phyloP scores from a whole-genome alignment of 805 yeast species.

The Yarrowia phangngaensis region DNA sequence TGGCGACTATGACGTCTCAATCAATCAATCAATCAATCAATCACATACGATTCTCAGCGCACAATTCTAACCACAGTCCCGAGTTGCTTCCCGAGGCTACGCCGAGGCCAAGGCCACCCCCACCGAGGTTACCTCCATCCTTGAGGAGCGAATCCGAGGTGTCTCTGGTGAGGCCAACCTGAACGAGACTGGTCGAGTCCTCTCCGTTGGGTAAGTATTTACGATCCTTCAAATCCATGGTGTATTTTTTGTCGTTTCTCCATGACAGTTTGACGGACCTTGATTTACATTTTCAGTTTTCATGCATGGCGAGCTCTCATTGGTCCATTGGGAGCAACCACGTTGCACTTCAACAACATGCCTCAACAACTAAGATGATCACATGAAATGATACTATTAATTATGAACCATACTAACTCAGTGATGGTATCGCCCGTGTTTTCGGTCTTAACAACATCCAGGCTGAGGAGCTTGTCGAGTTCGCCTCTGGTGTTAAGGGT shows the following conservation, averaged over 20 bases:
- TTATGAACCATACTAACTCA: slow-evolving; percentile 34
- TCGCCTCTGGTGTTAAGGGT: slow-evolving; percentile 99
- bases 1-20: no score
- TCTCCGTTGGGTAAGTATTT: slow-evolving; percentile 83
- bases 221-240: no score
- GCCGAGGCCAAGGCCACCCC: slow-evolving; percentile 95
- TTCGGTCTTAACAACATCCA: slow-evolving; percentile 99
- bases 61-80: slow-evolving; percentile 28
- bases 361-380: neutral
- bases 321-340: slow-evolving; percentile 25
- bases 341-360: slow-evolving; percentile 18
- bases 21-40: no score
- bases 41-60: neutral
- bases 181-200: slow-evolving; percentile 98
- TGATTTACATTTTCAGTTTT: slow-evolving; percentile 18
- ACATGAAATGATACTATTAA: no score
- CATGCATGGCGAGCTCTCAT: slow-evolving; percentile 17
- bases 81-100: slow-evolving; percentile 70
- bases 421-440: slow-evolving; percentile 99
- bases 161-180: slow-evolving; percentile 95
- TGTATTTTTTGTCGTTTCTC: no score
- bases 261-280: no score
- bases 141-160: slow-evolving; percentile 99
- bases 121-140: slow-evolving; percentile 97
- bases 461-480: slow-evolving; percentile 99